Evolutionary conservation across 352 stramenopile species (phyloP), one percentile per base, ranked within the genome.

Genomic region (Nothophytophthora sp.): DNA sequence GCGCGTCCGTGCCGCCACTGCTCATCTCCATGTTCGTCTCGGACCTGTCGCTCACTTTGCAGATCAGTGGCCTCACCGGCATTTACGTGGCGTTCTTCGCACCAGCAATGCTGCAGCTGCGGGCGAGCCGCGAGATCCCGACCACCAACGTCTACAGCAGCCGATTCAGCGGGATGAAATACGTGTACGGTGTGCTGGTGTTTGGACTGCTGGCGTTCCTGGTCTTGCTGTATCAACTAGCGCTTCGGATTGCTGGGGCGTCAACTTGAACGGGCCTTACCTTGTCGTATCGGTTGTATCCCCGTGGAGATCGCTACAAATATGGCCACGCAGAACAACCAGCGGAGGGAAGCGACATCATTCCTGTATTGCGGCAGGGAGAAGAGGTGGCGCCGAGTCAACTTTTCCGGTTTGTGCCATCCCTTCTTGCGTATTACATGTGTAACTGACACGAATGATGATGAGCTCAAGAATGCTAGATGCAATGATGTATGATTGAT

Each of bases 31-130:
- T 96, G 40, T 80, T 93, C 16, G 80, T 94, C n/a, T 81, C 70
- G 7, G 85, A 97, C 56, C 44, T 97, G 7, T 87, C 78, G 8
- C 63, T 96, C 55, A 95, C 85, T 25, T 79, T 97, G 23, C 83
- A 96, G 47, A 79, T 97, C 36, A 90, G 78, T 60, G 82, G 82
- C 10, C 66, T 92, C 24, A 70, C 81, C 42, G 82, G 82, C 15
- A 74, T 92, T 44, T 92, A 91, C 52, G 82, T 92, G 19, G 82
- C 82, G 28, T 92, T 92, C 45, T 89, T 92, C 40, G 79, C 82
- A 22, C 82, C 82, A 16, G 79, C 80, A 22, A 56, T 92, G 46
- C 53, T 93, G 35, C 82, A 93, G 46, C 58, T 88, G 23, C 63
- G 69, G 32, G 70, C 77, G 20, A 65, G 53, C 34, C 68, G 67